Conservation (phyloP, 371 early-diverging fungal species). For the Mortierella sp. region DNA sequence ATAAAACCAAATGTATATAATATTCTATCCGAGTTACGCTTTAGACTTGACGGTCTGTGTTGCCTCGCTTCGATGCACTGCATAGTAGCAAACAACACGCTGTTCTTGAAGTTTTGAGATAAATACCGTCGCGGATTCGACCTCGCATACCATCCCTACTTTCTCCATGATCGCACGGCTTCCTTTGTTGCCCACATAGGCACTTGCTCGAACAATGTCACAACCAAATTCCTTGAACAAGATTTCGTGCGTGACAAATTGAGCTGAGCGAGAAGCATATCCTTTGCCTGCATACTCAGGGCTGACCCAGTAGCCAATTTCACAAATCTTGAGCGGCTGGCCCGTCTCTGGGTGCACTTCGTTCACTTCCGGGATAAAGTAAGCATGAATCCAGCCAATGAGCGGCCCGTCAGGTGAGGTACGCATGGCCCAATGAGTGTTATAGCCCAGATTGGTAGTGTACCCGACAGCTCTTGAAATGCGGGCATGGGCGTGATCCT, state of each 20-base stretch:
- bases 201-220: constrained; percentile 37
- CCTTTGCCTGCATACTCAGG: constrained; percentile 41
- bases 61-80: constrained; percentile 20
- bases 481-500: constrained; percentile 32
- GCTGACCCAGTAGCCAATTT: constrained; percentile 52
- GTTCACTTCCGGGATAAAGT: constrained; percentile 4
- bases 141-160: constrained; percentile 35
- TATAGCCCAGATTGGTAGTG: constrained; percentile 16
- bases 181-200: constrained; percentile 21
- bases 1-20: neutral
- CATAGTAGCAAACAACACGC: constrained; percentile 25
- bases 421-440: constrained; percentile 51
- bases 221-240: constrained; percentile 28
- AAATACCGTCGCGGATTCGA: constrained; percentile 18
- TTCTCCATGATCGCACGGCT: constrained; percentile 34
- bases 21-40: neutral
- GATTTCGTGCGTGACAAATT: constrained; percentile 29
- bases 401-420: constrained; percentile 36
- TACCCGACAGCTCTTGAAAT: constrained; percentile 10
- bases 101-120: constrained; percentile 34
- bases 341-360: constrained; percentile 29
- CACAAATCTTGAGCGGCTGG: constrained; percentile 15
- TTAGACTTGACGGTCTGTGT: constrained; percentile 8
- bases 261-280: constrained; percentile 27
- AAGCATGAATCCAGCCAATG: constrained; percentile 46